Percentiles rank a stretch among this genome's conserved stretches.
Conservation (phyloP, 1,139 yeast genomes). For the Lodderomyces theae region DNA sequence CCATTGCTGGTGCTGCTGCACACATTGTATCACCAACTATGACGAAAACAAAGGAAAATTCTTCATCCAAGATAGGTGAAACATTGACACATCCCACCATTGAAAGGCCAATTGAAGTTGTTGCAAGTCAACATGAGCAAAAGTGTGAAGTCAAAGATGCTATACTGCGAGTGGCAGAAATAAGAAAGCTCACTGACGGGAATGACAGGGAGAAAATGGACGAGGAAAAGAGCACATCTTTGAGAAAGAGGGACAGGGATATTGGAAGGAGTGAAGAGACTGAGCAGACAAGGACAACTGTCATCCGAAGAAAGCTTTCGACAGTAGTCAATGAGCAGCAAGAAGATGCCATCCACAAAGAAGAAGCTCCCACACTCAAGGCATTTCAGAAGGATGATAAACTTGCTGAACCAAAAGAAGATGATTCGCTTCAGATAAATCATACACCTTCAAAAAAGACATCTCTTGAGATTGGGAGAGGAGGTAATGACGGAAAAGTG, state of each 20-base stretch:
- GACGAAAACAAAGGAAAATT: neutral
- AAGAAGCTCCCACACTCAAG: neutral
- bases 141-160: too few species aligned
- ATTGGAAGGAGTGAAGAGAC: neutral
- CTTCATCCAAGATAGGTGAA: neutral
- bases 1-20: neutral
- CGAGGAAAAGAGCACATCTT: too few species aligned
- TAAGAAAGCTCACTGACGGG: too few species aligned
- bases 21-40: neutral
- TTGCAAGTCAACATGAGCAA: neutral
- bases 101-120: neutral
- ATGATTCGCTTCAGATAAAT: too few species aligned
- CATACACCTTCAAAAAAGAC: too few species aligned
- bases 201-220: too few species aligned
- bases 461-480: too few species aligned
- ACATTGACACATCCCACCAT: neutral
- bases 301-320: neutral
- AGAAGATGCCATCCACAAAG: neutral
- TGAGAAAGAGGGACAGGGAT: neutral
- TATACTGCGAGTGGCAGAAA: too few species aligned
- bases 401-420: too few species aligned
- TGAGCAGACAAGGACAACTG: neutral
- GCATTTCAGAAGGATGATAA: too few species aligned
- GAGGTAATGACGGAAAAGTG: too few species aligned
- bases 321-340: neutral